These are phyloP conservation scores for Solanum sejunctum DNA, from an alignment of 257 asterid species.

Conservation along the genomic window DNA sequence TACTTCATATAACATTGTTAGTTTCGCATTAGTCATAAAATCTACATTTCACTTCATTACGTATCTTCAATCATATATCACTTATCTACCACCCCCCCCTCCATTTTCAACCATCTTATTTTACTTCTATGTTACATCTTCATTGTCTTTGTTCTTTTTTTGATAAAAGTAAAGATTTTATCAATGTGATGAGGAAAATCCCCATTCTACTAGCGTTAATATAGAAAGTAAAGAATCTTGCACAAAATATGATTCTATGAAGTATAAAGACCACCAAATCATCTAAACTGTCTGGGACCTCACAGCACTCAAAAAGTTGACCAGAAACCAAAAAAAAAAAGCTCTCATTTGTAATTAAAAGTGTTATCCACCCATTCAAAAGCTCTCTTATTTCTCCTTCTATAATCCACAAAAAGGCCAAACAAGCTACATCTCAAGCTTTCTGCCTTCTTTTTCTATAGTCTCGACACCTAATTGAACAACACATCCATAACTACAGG, in stretches of 20 bases:
- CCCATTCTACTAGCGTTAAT: not conserved
- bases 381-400: not conserved
- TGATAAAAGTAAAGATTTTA: not conserved
- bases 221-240: not conserved
- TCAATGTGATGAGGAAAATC: not conserved
- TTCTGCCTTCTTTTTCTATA: not conserved
- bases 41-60: not conserved
- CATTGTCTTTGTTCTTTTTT: not conserved
- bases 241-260: not conserved
- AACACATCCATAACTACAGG: not conserved
- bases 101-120: not conserved
- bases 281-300: not conserved
- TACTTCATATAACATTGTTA: not conserved
- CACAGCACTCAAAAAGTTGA: not conserved
- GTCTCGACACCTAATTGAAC: not conserved
- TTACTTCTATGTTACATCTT: not conserved
- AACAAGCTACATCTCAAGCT: not conserved
- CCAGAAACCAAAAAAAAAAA: not conserved
- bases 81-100: not conserved
- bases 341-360: not conserved
- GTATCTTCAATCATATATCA: not conserved
- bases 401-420: not conserved
- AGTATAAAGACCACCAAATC: not conserved
- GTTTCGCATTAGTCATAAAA: not conserved
- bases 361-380: not conserved